phyloP scores from a whole-genome alignment of 2,329 filamentous ascomycete species.

The Colletotrichum paranaense region DNA sequence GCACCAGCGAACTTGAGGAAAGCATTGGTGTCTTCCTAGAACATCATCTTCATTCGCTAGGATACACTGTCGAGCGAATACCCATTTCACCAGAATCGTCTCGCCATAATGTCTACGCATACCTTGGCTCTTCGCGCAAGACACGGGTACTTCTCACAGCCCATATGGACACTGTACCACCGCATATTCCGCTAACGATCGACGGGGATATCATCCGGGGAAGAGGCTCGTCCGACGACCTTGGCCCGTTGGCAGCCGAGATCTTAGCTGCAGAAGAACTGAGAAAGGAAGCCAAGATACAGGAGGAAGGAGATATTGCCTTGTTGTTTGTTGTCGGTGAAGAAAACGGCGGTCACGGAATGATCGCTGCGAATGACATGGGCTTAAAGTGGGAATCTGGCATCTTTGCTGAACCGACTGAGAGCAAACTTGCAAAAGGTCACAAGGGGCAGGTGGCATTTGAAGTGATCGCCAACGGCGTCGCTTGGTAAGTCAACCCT shows the following conservation, averaged over 20 bases:
- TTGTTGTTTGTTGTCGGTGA: constrained; percentile 41
- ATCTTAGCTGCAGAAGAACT: constrained; percentile 38
- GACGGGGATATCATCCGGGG: constrained; percentile 54
- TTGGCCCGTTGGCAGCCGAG: constrained; percentile 45
- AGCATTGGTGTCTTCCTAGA: constrained; percentile 48
- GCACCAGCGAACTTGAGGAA: constrained; percentile 50
- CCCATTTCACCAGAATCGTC: constrained; percentile 45
- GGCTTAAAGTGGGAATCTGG: constrained; percentile 46
- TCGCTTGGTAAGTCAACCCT: constrained; percentile 38
- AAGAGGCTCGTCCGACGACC: constrained; percentile 53
- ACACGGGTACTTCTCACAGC: constrained; percentile 47
- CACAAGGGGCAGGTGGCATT: constrained; percentile 41
- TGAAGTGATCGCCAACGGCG: constrained; percentile 46
- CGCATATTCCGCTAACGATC: constrained; percentile 62
- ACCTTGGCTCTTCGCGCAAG: constrained; percentile 44
- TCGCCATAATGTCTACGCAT: constrained; percentile 52
- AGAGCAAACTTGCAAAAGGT: constrained; percentile 40
- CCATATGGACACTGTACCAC: constrained; percentile 57
- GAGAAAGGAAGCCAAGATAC: constrained; percentile 29
- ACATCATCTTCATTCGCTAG: constrained; percentile 44
- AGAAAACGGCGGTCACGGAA: constrained; percentile 40
- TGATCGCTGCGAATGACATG: constrained; percentile 50
- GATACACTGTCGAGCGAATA: constrained; percentile 50
- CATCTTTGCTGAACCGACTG: constrained; percentile 42
- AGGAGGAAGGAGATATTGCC: constrained; percentile 36